Conservation (phyloP, 164 flowering plant species). For the Aristolochia contorta region DNA sequence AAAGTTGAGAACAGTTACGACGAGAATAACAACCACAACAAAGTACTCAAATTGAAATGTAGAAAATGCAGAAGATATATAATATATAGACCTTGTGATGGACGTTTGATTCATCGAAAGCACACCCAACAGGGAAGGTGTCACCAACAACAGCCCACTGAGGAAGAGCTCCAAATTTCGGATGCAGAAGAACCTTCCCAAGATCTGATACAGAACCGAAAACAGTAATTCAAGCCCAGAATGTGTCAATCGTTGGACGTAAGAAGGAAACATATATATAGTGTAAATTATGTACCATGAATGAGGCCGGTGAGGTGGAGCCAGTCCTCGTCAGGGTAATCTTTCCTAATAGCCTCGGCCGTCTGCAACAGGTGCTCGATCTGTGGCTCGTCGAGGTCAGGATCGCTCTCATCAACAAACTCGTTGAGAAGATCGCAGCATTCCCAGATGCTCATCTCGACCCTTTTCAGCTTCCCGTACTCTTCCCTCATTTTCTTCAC, state of each 20-base stretch:
- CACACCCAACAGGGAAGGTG: constrained; percentile 75
- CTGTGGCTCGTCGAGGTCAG: constrained; percentile 41
- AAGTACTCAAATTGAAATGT: no score
- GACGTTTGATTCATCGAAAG: constrained; percentile 54
- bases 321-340: constrained; percentile 42
- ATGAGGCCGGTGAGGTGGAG: constrained; percentile 36
- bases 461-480: constrained; percentile 26
- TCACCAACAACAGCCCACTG: constrained; percentile 55
- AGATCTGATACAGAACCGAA: no score
- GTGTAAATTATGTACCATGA: no score
- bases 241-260: no score
- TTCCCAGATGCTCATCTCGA: constrained; percentile 38
- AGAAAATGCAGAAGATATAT: no score
- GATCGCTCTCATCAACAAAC: constrained; percentile 38
- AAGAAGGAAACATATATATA: no score
- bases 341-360: constrained; percentile 35
- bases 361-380: constrained; percentile 36
- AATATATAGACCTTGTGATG: constrained; percentile 69
- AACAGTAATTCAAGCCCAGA: no score
- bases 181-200: constrained; percentile 34
- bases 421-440: constrained; percentile 37
- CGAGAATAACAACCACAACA: no score
- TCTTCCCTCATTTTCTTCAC: constrained; percentile 26
- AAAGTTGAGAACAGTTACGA: no score
- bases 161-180: constrained; percentile 23